Evolutionary conservation across 495 filamentous ascomycete species (phyloP), one percentile per base, ranked within the genome.

Genomic region (Aspergillus affinis): DNA sequence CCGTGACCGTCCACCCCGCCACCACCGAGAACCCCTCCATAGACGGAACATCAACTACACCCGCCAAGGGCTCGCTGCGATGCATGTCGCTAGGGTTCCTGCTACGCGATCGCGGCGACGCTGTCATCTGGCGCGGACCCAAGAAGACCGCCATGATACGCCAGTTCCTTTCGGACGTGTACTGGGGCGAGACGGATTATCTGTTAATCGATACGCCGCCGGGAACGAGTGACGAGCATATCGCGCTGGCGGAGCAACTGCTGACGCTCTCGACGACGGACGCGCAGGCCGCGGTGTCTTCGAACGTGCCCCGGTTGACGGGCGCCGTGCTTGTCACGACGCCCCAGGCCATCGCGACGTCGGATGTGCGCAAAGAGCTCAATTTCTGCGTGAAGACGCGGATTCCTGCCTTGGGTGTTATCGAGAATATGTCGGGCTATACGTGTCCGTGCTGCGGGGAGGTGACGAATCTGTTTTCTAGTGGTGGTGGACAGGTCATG

Each of bases 111-210:
- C 82, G 93, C 65, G 89, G 87, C 61, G 92, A 96, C 65, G 92
- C 93, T 4, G 92, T 98, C 0, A 91, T 98, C 57, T 98, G 94
- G 94, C 86, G 94, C 50, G 94, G 94, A 0, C 94, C 94, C 0
- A 98, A 98, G 76, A 98, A 98, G 77, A 98, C 95, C 9, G 95
- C 95, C 29, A 98, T 98, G 94, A 92, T 98, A 47, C 88, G 90
- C 30, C 94, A 98, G 67, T 98, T 98, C 68, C 78, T 98, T 23
- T 86, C 88, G 0, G 92, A 97, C 70, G 93, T 96, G 6, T 82
- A 88, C n/a, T 98, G 94, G 94, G 89, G 87, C 30, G 79, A 83
- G 12, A 82, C 92, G 30, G 92, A 97, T 72, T 97, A 90, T 73
- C 81, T 98, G 10, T 82, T 98, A 54, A 88, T 98, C 63, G 94